phyloP scores from a whole-genome alignment of 345 rosid genomes.

The Lenwebbia sp. region DNA sequence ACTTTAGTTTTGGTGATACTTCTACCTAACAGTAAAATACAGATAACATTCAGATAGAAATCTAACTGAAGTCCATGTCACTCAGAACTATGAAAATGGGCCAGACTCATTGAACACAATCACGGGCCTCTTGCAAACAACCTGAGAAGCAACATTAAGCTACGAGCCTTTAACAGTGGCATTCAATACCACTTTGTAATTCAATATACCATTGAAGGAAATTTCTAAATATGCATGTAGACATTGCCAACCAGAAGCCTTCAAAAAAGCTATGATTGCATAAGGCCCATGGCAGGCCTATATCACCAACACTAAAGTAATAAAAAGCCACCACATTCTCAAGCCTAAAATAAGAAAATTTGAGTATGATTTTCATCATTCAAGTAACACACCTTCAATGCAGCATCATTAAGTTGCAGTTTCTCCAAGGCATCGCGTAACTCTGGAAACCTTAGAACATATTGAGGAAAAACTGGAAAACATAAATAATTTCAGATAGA shows the following conservation, averaged over 20 bases:
- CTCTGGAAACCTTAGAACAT: conserved; percentile 55
- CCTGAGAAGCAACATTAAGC: not conserved
- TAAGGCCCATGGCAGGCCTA: not conserved
- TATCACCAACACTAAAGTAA: not conserved
- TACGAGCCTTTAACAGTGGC: not conserved
- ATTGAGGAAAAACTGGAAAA: conserved; percentile 2
- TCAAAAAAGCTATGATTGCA: not conserved
- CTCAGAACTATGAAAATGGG: not conserved
- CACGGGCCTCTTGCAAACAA: not conserved
- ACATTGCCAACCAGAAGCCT: not conserved
- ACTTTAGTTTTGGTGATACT: not conserved
- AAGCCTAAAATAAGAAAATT: not conserved
- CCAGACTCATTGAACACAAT: not conserved
- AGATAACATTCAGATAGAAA: not conserved
- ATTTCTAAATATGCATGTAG: not conserved
- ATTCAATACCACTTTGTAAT: not conserved
- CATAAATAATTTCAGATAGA: not conserved
- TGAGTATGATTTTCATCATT: not conserved
- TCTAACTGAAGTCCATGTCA: not conserved
- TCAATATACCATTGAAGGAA: not conserved
- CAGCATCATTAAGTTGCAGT: conserved; percentile 96
- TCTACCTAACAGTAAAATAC: not conserved
- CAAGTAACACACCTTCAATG: conserved; percentile 53
- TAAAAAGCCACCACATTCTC: not conserved
- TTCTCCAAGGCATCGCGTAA: conserved; percentile 96